These are phyloP conservation scores for Sporothrix variecibatus DNA, from an alignment of 2,329 filamentous ascomycete genomes.

Conservation along the genomic window DNA sequence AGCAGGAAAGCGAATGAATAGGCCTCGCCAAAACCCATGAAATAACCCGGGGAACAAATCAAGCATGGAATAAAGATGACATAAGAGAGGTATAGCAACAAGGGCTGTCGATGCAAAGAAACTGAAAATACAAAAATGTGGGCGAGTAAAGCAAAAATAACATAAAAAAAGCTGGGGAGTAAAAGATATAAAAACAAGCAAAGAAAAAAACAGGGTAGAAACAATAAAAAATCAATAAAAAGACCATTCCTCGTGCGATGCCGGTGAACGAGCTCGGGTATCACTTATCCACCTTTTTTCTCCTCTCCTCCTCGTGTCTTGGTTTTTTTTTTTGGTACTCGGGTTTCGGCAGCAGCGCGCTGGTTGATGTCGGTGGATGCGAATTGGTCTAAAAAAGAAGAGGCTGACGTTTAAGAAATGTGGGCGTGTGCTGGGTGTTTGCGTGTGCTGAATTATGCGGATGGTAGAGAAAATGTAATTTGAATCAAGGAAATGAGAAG, in stretches of 20 bases:
- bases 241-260: constrained; percentile 29
- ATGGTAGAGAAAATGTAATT: neutral
- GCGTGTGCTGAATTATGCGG: constrained; percentile 10
- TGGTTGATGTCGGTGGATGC: constrained; percentile 7
- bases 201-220: constrained; percentile 16
- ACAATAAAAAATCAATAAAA: constrained; percentile 24
- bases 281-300: constrained; percentile 30
- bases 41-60: neutral
- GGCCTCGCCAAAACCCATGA: neutral
- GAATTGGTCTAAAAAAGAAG: neutral
- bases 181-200: constrained; percentile 12
- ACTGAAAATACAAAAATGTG: neutral
- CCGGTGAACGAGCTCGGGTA: constrained; percentile 32
- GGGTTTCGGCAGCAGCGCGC: constrained; percentile 6
- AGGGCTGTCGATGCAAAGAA: neutral
- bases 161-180: neutral
- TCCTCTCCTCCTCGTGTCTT: neutral
- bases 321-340: neutral
- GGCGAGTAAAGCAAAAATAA: neutral
- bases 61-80: neutral
- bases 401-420: neutral
- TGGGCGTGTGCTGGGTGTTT: constrained; percentile 10
- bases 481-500: neutral
- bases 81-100: constrained; percentile 23
- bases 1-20: neutral